Base-by-base conservation (phyloP, 805 yeast species). In the Sungouiella blattae region DNA sequence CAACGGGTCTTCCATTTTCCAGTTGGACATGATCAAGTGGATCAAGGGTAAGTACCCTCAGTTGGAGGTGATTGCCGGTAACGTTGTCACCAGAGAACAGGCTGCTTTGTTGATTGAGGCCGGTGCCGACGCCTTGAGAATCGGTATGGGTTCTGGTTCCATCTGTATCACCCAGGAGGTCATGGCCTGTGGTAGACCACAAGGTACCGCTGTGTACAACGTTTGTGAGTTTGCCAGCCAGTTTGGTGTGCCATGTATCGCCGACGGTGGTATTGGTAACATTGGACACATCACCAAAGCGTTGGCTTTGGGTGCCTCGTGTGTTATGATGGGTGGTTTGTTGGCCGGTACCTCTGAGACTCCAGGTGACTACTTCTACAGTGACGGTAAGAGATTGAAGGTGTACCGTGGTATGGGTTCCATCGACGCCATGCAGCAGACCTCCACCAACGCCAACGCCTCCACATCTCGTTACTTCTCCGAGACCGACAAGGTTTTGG, bases 111-210 rank as follows among this genome's bases (percentile, higher is more conserved):
- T 93, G 58, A 47, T 55, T 40, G 83, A 76, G 54, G 96, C 95
- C 35, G 98, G 98, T 69, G 96, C 95, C 35, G 98, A 93, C 64
- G 98, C 89, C 63, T 75, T 93, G 57, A 87, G 98, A 78, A 91
- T 93, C 52, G 98, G 98, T 72, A 93, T 93, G 98, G 98, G 98
- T 61, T 87, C 98, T 22, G 98, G 98, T 57, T 87, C 97, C 44
- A 94, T 94, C 63, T 93, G 98, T 78, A 93, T 93, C 62, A 93
- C 98, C 35, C 98, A 93, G 73, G 98, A 93, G 73, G 98, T 93
- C 42, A 93, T 93, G 98, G 98, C 98, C 35, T 95, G 96, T 71
- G 98, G 98, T 71, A 88, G 98, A 77, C 98, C 98, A 43, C 98
- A 93, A 75, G 98, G 98, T 71, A 88, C 98, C 49, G 98, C 98